Conservation (phyloP, 768 basidiomycete genomes). For the Hygrocybe punicea region DNA sequence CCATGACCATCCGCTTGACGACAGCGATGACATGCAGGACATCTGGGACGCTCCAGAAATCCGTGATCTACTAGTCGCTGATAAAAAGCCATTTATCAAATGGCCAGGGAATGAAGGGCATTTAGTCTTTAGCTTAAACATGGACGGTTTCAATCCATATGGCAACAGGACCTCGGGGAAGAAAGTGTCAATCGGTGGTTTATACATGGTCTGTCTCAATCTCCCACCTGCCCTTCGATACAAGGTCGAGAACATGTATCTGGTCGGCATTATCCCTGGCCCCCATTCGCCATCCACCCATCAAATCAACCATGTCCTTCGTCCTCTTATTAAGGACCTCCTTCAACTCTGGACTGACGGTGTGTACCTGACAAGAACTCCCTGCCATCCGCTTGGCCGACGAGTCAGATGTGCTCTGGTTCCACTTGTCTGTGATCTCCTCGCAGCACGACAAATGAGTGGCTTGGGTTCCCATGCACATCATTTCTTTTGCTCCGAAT, state of each 20-base stretch:
- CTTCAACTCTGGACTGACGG: constrained; percentile 33
- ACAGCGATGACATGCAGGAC: constrained; percentile 16
- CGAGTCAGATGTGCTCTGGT: constrained; percentile 27
- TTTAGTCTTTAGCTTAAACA: constrained; percentile 28
- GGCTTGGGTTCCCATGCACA: constrained; percentile 22
- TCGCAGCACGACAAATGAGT: constrained; percentile 29
- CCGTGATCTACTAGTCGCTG: constrained; percentile 20
- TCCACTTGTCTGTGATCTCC: constrained; percentile 36
- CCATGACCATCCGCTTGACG: constrained; percentile 1
- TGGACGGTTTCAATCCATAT: constrained; percentile 40
- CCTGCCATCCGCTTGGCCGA: constrained; percentile 20
- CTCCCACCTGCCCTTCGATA: constrained; percentile 33
- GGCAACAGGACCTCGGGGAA: constrained; percentile 29
- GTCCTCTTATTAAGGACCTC: constrained; percentile 38
- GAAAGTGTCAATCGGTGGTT: constrained; percentile 19
- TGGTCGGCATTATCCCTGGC: constrained; percentile 39
- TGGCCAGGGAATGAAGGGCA: constrained; percentile 18
- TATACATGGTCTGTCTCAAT: constrained; percentile 36
- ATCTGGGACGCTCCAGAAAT: constrained; percentile 28
- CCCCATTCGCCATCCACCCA: constrained; percentile 34
- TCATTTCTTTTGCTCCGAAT: constrained; percentile 23
- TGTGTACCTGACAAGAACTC: constrained; percentile 25
- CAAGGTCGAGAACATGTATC: constrained; percentile 38
- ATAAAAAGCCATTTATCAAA: constrained; percentile 23
- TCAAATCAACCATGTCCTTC: constrained; percentile 39